Base-by-base conservation (phyloP, 257 asterid species). In the Perilla frutescens region DNA sequence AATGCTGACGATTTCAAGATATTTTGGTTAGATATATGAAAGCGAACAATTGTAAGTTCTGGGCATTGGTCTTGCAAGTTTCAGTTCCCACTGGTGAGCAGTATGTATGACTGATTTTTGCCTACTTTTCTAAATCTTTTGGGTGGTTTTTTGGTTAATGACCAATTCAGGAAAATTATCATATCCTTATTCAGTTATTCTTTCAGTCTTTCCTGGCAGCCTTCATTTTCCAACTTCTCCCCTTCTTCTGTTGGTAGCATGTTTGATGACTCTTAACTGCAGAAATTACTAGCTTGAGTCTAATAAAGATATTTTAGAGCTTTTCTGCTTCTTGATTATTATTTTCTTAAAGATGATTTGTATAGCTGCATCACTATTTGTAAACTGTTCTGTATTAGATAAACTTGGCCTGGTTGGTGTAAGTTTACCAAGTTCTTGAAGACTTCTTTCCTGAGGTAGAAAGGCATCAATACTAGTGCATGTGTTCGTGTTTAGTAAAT, bases 381-480 rank as follows among this genome's bases (percentile, higher is more conserved):
- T 4, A 63, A 63, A 63, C 40, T 63, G 74, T 13, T 53, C 73
- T 53, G 13, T 54, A 32, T 55, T 29, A 7, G 37, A 40, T 63
- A 8, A 11, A 12, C 41, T 51, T 37, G 72, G 37, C 14, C 49
- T 3, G 36, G 9, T 39, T 50, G 45, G 50, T 14, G 10, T 10
- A 36, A 51, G 71, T 36, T 50, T 37, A 37, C 66, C 32, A 37
- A 37, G 20, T 32, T 31, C 15, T 10, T 57, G 41, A 32, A 58
- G 32, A 12, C 26, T 20, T 32, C 2, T 29, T 26, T 66, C 41
- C 31, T 11, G 34, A 66, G 13, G 26, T 20, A 20, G 26, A 20
- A 20, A 20, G 26, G 26, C 26, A 20, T 20, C 26, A 31, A 11
- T 66, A 7, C 6, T n/a, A 31, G 29, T 9, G 29, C 32, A 31